Conservation (phyloP, 306 rosid genomes). For the Dalbergia cochinchinensis region DNA sequence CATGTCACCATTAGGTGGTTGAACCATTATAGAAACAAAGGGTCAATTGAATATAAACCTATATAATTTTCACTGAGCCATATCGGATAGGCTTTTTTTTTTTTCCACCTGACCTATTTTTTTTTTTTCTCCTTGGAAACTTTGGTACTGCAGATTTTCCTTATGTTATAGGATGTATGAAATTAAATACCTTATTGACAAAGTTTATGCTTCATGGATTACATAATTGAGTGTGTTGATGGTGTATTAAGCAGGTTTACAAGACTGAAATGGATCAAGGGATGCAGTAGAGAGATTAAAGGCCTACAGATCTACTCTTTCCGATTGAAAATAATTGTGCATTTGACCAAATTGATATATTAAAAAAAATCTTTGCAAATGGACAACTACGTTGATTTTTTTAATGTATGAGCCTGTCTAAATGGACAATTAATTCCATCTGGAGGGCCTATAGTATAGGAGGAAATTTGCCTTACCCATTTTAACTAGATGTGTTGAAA, state of each 20-base stretch:
- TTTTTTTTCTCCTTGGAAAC: conserved; percentile 25
- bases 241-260: conserved; percentile 12
- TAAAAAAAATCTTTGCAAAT: too few species aligned
- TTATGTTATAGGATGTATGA: conserved; percentile 25
- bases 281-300: background rate
- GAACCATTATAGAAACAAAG: conserved; percentile 39
- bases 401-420: too few species aligned
- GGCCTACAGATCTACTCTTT: background rate
- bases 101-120: background rate
- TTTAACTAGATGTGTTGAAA: too few species aligned
- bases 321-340: too few species aligned
- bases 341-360: too few species aligned
- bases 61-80: conserved; percentile 21
- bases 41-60: conserved; percentile 45
- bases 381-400: too few species aligned
- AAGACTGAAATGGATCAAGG: background rate
- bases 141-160: conserved; percentile 34
- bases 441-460: too few species aligned
- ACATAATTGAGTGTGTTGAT: background rate
- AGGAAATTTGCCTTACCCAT: too few species aligned
- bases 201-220: conserved; percentile 24
- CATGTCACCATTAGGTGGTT: conserved; percentile 27
- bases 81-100: conserved; percentile 38
- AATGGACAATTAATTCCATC: too few species aligned
- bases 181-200: conserved; percentile 34